A percentile compares a stretch with the other conserved stretches of the same genome.
These are phyloP conservation scores for Cupressus sempervirens DNA, from an alignment of 75 land plant species.

Conservation along the genomic window DNA sequence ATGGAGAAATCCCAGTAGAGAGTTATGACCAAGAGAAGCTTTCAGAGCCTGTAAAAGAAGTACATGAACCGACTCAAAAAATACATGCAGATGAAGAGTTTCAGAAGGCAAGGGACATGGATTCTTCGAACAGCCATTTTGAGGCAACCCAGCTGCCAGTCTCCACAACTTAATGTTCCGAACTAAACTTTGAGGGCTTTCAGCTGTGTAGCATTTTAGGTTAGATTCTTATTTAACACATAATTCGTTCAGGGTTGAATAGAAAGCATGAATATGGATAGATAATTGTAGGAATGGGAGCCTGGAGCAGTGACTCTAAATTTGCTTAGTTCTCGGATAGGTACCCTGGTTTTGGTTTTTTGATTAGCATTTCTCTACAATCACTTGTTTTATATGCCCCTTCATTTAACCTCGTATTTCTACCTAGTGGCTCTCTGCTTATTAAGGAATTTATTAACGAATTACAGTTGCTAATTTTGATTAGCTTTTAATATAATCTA, in stretches of 20 bases:
- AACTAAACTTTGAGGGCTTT: neutral
- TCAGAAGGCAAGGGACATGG: neutral
- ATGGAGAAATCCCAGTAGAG: neutral
- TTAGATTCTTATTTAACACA: slow-evolving; percentile 1
- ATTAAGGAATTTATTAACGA: neutral
- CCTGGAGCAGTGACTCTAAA: neutral
- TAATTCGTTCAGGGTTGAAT: neutral
- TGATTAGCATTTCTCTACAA: slow-evolving; percentile 1
- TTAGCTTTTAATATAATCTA: neutral
- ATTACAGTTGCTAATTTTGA: neutral
- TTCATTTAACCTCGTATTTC: neutral
- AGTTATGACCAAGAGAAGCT: neutral
- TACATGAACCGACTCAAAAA: neutral
- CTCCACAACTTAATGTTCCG: neutral
- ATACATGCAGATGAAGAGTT: neutral
- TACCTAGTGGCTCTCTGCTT: neutral
- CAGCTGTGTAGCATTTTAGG: neutral
- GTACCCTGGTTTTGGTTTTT: slow-evolving; percentile 3
- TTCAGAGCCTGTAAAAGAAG: neutral
- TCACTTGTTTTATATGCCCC: neutral
- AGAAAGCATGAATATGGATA: neutral
- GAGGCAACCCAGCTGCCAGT: neutral
- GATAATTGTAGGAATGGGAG: neutral
- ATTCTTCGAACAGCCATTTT: neutral
- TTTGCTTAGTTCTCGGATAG: neutral